These are phyloP conservation scores for Microthlaspi erraticum DNA, from an alignment of 345 rosid genomes.

Conservation along the genomic window DNA sequence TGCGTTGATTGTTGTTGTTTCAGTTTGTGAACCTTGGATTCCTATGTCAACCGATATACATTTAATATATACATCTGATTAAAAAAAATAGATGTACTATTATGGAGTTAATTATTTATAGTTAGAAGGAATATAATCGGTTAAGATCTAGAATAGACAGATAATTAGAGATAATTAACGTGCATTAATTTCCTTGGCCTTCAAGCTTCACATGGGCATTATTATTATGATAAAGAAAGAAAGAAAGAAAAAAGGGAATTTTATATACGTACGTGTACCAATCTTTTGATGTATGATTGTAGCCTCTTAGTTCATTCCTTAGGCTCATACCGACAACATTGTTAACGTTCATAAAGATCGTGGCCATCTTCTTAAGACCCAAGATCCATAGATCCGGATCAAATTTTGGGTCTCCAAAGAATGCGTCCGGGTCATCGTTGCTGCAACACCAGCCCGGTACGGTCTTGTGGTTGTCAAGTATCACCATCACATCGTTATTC, in stretches of 20 bases:
- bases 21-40: conserved; percentile 32
- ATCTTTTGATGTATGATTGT: conserved; percentile 56
- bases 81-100: background rate
- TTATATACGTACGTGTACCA: conserved; percentile 72
- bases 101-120: conserved; percentile 23
- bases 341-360: conserved; percentile 60
- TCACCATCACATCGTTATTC: conserved; percentile 70
- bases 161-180: conserved; percentile 22
- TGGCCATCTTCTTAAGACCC: conserved; percentile 74
- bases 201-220: conserved; percentile 39
- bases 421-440: conserved; percentile 74
- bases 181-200: conserved; percentile 27
- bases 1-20: conserved; percentile 27
- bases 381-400: conserved; percentile 73
- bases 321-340: conserved; percentile 89
- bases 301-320: conserved; percentile 88
- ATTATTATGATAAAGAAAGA: conserved; percentile 2
- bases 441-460: conserved; percentile 96
- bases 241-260: background rate
- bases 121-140: conserved; percentile 27
- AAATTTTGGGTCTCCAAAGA: conserved; percentile 78
- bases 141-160: conserved; percentile 23
- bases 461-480: conserved; percentile 84
- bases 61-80: background rate
- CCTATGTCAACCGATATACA: conserved; percentile 28